Base-by-base conservation (phyloP, 176 grass and related monocot genomes). In the Oryza meyeriana region DNA sequence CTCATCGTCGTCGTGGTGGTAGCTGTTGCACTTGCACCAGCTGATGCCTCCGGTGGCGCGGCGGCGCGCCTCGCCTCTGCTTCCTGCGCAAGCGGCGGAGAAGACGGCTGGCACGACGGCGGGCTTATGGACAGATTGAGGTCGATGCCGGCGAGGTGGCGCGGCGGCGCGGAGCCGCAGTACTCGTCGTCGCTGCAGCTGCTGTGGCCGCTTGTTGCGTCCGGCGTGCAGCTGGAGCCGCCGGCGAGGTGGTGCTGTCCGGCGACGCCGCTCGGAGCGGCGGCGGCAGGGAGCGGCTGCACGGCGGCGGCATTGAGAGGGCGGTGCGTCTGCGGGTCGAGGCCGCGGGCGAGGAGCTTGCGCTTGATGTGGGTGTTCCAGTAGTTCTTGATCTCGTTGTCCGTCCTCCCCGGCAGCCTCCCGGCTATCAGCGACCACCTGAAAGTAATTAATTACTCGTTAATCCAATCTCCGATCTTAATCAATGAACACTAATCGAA, bases 311-410 rank as follows among this genome's bases (percentile, higher is more conserved):
- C 66, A 89, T 72, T 87, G 74, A 89, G 70, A 10, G 73, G 81
- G 9, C 58, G 91, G 78, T 97, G 94, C 9, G 91, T 97, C 30
- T 84, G 48, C 2, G 94, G 91, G 76, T 97, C 91, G 82, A 97
- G 18, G 64, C 91, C 89, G 9, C 89, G 82, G 62, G 88, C 78
- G 30, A 88, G 24, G 33, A 97, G 91, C 81, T 91, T 97, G 69
- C 94, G 84, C 81, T 88, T 97, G 71, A 97, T 94, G 76, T 97
- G 85, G 14, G 94, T 97, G 84, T 94, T 97, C 94, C 94, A 97
- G 61, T 97, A 90, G 61, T 94, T 97, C 89, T 97, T 97, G 86
- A 97, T 97, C 84, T 97, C 94, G 66, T 97, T 97, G 80, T 97
- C 94, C 9, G 94, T 97, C 32, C 94, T 65, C 9, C 94, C 94